phyloP scores from a whole-genome alignment of 2,329 filamentous ascomycete genomes.

The Monosporascus sp. region DNA sequence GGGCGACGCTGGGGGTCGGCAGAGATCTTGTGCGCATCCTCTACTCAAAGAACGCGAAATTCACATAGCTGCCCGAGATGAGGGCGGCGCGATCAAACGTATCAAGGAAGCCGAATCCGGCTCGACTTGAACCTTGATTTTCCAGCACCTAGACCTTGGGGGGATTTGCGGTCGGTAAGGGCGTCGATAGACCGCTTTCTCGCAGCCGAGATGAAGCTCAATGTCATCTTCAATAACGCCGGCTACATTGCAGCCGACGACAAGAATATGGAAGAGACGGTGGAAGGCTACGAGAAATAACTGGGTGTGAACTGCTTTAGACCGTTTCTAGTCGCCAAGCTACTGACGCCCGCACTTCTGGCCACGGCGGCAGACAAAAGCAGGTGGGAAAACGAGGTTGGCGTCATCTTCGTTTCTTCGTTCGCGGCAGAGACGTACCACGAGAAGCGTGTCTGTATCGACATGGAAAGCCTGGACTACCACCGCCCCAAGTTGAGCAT shows the following conservation, averaged over 20 bases:
- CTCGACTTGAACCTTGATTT: neutral
- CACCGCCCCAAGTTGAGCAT: no score
- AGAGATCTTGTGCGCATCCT: neutral
- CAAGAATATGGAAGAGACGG: neutral
- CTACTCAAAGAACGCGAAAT: neutral
- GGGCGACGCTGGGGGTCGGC: neutral
- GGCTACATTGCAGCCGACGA: neutral
- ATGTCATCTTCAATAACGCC: conserved; percentile 5
- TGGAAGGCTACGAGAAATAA: conserved; percentile 1
- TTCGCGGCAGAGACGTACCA: no score
- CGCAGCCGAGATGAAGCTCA: neutral
- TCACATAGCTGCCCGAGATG: neutral
- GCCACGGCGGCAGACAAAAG: no score
- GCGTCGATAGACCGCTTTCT: neutral
- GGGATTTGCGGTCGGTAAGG: neutral
- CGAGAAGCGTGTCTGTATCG: no score
- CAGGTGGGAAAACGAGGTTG: no score
- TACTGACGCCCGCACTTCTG: no score
- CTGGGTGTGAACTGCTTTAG: neutral
- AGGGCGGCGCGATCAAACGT: neutral
- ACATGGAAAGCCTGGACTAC: no score
- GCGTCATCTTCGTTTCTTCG: no score
- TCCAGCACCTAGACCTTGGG: neutral
- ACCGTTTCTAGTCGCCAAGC: no score
- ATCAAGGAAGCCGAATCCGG: neutral